A percentile compares a stretch with the other conserved stretches of the same genome.
phyloP scores from a whole-genome alignment of 129 eudicot species.

The Helianthus annuus region HanXRQr2.0-SUNRISE NC_035433.2:1901709-1902208 shows the following conservation, averaged over 20 bases:
- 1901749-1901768: slow-evolving; percentile 8
- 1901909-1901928: neutral
- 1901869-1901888: neutral
- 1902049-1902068: neutral
- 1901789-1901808: neutral
- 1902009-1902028: too few species aligned
- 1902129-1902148: slow-evolving; percentile 94
- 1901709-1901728: neutral
- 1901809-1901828: slow-evolving; percentile 18
- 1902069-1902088: slow-evolving; percentile 11
- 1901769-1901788: neutral
- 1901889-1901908: too few species aligned
- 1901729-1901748: neutral
- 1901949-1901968: too few species aligned
- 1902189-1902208: slow-evolving; percentile 99
- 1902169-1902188: slow-evolving; percentile 99
- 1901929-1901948: too few species aligned
- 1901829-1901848: neutral
- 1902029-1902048: too few species aligned
- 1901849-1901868: neutral
- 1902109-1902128: slow-evolving; percentile 54
- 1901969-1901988: too few species aligned
- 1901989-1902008: slow-evolving; percentile 14
- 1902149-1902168: slow-evolving; percentile 99
- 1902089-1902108: neutral